Base-by-base conservation (phyloP, 805 yeast genomes). In the Saccharomycopsis sp. region DNA sequence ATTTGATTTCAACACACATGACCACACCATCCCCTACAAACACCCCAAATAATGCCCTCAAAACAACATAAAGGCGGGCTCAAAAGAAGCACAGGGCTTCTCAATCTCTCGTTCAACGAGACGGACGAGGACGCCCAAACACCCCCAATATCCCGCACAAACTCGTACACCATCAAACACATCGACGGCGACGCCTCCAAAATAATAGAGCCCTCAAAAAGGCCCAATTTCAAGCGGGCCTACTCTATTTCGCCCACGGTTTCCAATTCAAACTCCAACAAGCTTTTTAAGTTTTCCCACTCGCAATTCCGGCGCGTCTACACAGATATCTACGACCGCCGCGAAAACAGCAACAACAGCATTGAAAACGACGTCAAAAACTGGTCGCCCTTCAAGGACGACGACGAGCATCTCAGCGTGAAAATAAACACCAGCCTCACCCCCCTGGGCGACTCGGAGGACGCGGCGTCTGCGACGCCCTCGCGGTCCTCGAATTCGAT, bases 361-460 rank as follows among this genome's bases (percentile, higher is more conserved):
- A 18, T n/a, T 12, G 21, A 18, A 16, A 56, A 52, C 37, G 61
- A 58, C 18, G 61, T 58, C 23, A 37, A 51, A 50, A 58, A 58
- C 44, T 58, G 61, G 61, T 56, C 59, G n/a, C 61, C 61, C 2
- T 58, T 58, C 51, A 58, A 58, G 44, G 61, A 58, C 12, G 58
- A 37, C 2, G 52, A 55, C 23, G 7, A n/a, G 18, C 9, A 29
- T 7, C 8, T 44, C 21, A n/a, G 21, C 18, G 21, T 5, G 7
- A 44, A 16, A 44, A n/a, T 5, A 16, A 44, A 44, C 21, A 12
- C 12, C n/a, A 16, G 47, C 5, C 20, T 9, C 14, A 34, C 24
- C 20, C 9, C 8, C 9, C 18, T 9, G n/a, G 51, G 44, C 23
- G 18, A 15, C 8, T 51, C 48, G 24, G 50, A 21, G 34, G 54